These are phyloP conservation scores for Fusarium guadeloupense DNA, from an alignment of 2,329 filamentous ascomycete species.

Conservation along the genomic window DNA sequence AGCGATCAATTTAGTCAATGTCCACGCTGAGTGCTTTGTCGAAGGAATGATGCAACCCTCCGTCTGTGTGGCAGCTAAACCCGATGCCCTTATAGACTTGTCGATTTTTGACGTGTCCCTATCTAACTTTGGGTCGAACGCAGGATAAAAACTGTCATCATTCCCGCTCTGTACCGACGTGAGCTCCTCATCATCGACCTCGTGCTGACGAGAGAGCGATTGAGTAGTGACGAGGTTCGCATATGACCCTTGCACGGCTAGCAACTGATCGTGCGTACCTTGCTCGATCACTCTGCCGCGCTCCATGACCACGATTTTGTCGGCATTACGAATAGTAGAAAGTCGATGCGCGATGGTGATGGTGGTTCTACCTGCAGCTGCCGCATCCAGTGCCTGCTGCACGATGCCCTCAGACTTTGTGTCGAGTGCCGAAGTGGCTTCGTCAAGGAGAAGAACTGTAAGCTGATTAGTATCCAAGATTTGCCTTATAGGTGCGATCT, in stretches of 20 bases:
- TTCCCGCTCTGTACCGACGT: too few relatives aligned
- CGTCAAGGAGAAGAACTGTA: constrained; percentile 88
- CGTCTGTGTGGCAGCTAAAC: background rate
- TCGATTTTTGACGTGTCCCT: too few relatives aligned
- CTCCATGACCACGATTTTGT: constrained; percentile 67
- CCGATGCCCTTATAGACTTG: too few relatives aligned
- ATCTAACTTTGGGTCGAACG: too few relatives aligned
- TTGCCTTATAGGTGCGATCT: too few relatives aligned
- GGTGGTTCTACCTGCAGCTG: constrained; percentile 64
- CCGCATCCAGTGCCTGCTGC: constrained; percentile 77
- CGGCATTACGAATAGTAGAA: constrained; percentile 67
- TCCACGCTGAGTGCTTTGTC: background rate
- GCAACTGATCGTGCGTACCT: constrained; percentile 65
- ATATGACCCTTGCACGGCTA: constrained; percentile 7
- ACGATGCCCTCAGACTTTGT: constrained; percentile 94
- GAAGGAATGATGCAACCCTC: background rate
- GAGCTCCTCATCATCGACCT: background rate
- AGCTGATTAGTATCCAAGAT: too few relatives aligned
- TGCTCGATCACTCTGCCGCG: constrained; percentile 64
- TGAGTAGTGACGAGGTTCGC: constrained; percentile 16
- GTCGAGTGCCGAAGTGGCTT: constrained; percentile 92
- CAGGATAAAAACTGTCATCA: too few relatives aligned
- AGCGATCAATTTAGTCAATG: constrained; percentile 2
- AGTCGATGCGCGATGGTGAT: constrained; percentile 69
- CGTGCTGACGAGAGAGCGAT: background rate